Percentiles rank a stretch among this genome's conserved stretches.
phyloP scores from a whole-genome alignment of 2,329 filamentous ascomycete genomes.

The Beauveria pseudobassiana region DNA sequence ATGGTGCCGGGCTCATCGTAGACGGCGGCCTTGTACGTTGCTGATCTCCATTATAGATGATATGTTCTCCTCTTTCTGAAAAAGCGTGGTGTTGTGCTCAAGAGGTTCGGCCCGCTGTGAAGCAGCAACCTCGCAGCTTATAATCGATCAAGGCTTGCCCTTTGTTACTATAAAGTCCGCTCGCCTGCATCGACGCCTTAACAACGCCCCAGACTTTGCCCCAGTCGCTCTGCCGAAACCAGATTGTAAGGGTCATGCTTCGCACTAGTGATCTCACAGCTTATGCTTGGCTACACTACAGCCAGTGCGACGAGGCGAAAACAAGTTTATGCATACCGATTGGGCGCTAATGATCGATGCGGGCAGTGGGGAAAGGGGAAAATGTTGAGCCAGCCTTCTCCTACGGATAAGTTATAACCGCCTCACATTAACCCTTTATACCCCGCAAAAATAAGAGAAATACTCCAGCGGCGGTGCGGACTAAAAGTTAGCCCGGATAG shows the following conservation, averaged over 20 bases:
- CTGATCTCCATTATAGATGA: not conserved
- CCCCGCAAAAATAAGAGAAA: not conserved
- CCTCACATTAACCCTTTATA: not conserved
- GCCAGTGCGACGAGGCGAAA: too few species aligned
- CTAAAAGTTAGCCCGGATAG: not conserved
- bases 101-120: too few species aligned
- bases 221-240: not conserved
- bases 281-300: too few species aligned
- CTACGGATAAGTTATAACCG: not conserved
- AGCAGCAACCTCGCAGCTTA: too few species aligned
- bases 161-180: not conserved
- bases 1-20: constrained; percentile 20
- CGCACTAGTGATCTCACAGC: too few species aligned
- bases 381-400: not conserved
- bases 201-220: not conserved
- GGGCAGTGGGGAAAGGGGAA: not conserved
- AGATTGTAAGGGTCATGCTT: too few species aligned
- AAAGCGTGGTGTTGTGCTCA: not conserved
- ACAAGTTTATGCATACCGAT: not conserved
- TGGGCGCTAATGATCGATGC: not conserved
- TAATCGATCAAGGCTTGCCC: too few species aligned
- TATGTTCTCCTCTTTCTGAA: not conserved
- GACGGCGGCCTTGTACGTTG: constrained; percentile 16
- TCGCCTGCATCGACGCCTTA: not conserved
- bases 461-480: not conserved